These are phyloP conservation scores for Eucalyptus erythrocorys DNA, from an alignment of 345 rosid genomes.

Conservation along the genomic window DNA sequence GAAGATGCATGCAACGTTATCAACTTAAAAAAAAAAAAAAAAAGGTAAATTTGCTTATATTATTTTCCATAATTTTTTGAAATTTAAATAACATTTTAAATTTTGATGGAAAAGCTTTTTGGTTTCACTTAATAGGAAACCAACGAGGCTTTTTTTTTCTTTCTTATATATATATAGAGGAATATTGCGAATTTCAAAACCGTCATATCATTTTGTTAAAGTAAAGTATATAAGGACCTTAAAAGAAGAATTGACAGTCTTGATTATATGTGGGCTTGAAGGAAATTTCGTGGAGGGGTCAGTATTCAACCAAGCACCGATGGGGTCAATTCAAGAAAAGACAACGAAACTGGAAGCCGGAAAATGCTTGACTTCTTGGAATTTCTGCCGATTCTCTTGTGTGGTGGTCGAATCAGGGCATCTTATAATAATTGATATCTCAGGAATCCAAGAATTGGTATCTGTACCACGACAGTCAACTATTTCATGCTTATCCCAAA, in stretches of 20 bases:
- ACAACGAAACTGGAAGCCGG: not conserved
- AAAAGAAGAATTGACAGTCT: not conserved
- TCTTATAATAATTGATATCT: not conserved
- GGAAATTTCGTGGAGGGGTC: not conserved
- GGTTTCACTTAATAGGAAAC: not conserved
- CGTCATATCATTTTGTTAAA: not conserved
- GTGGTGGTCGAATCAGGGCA: constrained; percentile 1
- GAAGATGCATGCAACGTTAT: not conserved
- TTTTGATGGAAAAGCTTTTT: not conserved
- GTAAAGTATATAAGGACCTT: not conserved
- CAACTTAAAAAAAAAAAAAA: not conserved
- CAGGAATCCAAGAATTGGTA: constrained; percentile 15
- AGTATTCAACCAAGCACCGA: not conserved
- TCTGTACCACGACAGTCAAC: not conserved
- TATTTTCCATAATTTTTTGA: not conserved
- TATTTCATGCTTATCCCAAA: not conserved
- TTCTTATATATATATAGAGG: not conserved
- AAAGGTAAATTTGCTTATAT: not conserved
- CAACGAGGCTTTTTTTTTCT: not conserved
- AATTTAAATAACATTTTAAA: not conserved
- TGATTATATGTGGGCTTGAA: not conserved
- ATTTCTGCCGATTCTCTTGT: not conserved
- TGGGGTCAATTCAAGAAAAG: constrained; percentile 7
- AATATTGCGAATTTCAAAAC: not conserved
- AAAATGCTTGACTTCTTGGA: constrained; percentile 4